Evolutionary conservation across 176 grass and related monocot genomes (phyloP), one percentile per base, ranked within the genome.

Genomic region (Aegilops sharonensis): DNA sequence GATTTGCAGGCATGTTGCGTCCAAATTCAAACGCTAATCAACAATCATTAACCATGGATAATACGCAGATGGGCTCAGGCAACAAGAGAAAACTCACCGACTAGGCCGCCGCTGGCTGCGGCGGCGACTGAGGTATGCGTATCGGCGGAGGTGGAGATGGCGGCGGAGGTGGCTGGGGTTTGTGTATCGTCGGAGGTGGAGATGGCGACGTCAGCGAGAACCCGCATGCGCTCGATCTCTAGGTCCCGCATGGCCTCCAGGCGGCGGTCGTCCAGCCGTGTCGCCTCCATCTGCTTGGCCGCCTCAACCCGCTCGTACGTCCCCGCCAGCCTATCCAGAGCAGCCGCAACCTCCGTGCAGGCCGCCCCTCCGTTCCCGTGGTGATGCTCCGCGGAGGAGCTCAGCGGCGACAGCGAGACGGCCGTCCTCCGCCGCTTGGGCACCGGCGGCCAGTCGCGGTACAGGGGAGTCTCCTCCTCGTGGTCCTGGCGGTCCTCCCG

Each of bases 361-460:
- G 4, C 64, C 30, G 17, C 60, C 13, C 54, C 73, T 27, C 30
- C 88, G 39, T 30, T 50, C 8, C 54, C 89, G 30, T 84, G 64
- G 32, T 72, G 63, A 4, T 68, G 32, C 17, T n/a, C 80, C 17
- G 78, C 29, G 15, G 88, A 80, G 39, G 80, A 73, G 78, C 43
- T 78, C 52, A 72, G 4, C 52, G 85, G 91, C 24, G 85, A 88
- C 81, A 77, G 13, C 54, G 61, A 56, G 37, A 87, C 78, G 78
- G 81, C 78, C 56, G 87, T 90, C 88, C 85, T 88, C 91, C 43
- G 85, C n/a, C 88, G 81, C 82, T 91, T 91, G 12, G 89, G 85
- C 70, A 84, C 89, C 39, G 85, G 86, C 86, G 85, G 81, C 85
- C 86, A 77, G 89, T 75, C 36, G 62, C 60, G 75, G 88, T 84